These are phyloP conservation scores for Fusarium ramigenum DNA, from an alignment of 2,329 filamentous ascomycete species.

Conservation along the genomic window DNA sequence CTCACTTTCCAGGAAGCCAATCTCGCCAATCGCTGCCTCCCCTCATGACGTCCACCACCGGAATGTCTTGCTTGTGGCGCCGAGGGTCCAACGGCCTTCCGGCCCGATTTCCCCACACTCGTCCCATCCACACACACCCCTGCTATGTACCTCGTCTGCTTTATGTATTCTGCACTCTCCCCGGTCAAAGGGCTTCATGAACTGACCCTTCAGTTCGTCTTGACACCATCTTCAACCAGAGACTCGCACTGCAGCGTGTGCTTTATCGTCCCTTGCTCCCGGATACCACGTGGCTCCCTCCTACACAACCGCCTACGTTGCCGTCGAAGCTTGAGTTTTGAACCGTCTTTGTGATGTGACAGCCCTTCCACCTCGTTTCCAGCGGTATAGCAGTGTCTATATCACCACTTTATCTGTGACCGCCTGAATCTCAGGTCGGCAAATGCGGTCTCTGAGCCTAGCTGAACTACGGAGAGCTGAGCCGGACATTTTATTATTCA, in stretches of 20 bases:
- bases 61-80: conserved; percentile 39
- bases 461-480: conserved; percentile 26
- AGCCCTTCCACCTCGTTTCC: background rate
- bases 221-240: conserved; percentile 7
- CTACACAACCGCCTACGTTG: background rate
- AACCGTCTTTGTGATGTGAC: conserved; percentile 3
- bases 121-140: conserved; percentile 21
- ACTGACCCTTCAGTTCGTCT: conserved; percentile 15
- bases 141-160: background rate
- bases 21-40: conserved; percentile 12
- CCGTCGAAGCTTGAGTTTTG: conserved; percentile 1
- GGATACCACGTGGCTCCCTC: conserved; percentile 29
- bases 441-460: conserved; percentile 16
- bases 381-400: background rate
- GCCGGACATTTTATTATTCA: conserved; percentile 9
- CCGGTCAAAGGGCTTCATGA: conserved; percentile 2
- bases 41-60: conserved; percentile 34
- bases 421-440: conserved; percentile 23
- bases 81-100: conserved; percentile 34
- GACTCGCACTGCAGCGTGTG: conserved; percentile 2
- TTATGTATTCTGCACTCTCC: conserved; percentile 8
- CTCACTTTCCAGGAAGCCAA: background rate
- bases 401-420: conserved; percentile 16
- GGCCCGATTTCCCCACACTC: conserved; percentile 44
- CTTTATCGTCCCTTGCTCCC: conserved; percentile 30